Base-by-base conservation (phyloP, 805 yeast species). In the Kodamaea restingae region DNA sequence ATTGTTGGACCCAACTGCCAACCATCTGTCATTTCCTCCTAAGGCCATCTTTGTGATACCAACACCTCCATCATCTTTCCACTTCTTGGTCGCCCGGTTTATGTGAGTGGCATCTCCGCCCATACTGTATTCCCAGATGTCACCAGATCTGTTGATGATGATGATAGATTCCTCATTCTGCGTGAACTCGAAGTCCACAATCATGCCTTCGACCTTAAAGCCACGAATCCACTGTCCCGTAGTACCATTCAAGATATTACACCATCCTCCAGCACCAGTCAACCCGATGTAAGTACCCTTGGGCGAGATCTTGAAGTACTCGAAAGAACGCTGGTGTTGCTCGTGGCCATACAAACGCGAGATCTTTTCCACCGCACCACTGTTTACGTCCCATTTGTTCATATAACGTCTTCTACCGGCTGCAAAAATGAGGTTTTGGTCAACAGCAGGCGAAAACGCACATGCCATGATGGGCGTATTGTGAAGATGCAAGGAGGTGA, bases 341-440 rank as follows among this genome's bases (percentile, higher is more conserved):
- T 87, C 96, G 54, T 90, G 95, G 3, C 98, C 98, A 58, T 90
- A 91, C 72, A 91, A 64, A 61, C 96, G 78, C 39, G 85, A 78
- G 29, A 93, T 79, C 63, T 90, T 93, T 48, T 88, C 95, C 32
- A 88, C 78, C 14, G 68, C 71, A 9, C 91, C 88, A 1, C 75
- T 65, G 38, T 60, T 57, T 36, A 93, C 69, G 60, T 88, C 90
- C 96, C 98, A 90, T 35, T 88, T 81, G 63, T 84, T 87, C 87
- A 93, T 81, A 57, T 82, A 90, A 42, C 86, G 75, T 67, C 98
- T 78, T 65, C 97, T 79, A 43, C 98, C 98, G 45, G 84, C 95
- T 2, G 95, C 85, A 55, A 78, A 82, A 7, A 91, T 79, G 49
- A 71, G 67, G 54, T 68, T 73, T 32, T 44, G 40, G 46, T 77